Base-by-base conservation (phyloP, 257 asterid species). In the Echites panduratus region DNA sequence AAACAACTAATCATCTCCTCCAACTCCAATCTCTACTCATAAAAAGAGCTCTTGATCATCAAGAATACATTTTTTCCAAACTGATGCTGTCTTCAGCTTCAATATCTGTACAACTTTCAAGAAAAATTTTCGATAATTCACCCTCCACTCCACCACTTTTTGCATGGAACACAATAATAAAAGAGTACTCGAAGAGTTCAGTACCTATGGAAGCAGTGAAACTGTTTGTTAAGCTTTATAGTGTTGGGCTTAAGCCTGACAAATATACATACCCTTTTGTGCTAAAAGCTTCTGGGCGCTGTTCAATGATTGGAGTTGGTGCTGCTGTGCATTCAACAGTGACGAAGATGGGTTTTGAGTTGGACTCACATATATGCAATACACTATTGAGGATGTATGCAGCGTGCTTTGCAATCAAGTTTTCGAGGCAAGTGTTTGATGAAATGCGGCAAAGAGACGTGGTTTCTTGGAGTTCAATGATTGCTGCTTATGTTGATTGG, bases 391-490 rank as follows among this genome's bases (percentile, higher is more conserved):
- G 87, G 3, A 84, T 86, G 88, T 87, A 89, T 27, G 88, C 83
- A 0, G 84, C 71, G 5, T 84, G 81, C 35, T 80, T 83, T n/a
- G 75, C 56, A 14, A 68, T 82, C 54, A 70, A 54, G 24, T 79
- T 78, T 48, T 68, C 92, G 2, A 68, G 83, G 48, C 79, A 19
- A 19, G 79, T 89, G 90, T 87, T 90, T 64, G 96, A 84, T 74
- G 93, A 87, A 87, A 88, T 90, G 89, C 12, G 38, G 74, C 74
- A 79, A 22, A 86, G 86, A 78, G 79, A 84, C 82, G 86, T 90
- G 62, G 93, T 90, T 77, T 79, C 96, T 66, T 90, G 97, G 96
- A 89, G 93, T 66, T 89, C 91, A n/a, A 70, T 90, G 86, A 83
- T 89, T 78, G 87, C 97, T 16, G 88, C 86, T 64, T 89, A 85